Conservation (phyloP, 176 grass and related monocot species). For the Raddia guianensis region DNA sequence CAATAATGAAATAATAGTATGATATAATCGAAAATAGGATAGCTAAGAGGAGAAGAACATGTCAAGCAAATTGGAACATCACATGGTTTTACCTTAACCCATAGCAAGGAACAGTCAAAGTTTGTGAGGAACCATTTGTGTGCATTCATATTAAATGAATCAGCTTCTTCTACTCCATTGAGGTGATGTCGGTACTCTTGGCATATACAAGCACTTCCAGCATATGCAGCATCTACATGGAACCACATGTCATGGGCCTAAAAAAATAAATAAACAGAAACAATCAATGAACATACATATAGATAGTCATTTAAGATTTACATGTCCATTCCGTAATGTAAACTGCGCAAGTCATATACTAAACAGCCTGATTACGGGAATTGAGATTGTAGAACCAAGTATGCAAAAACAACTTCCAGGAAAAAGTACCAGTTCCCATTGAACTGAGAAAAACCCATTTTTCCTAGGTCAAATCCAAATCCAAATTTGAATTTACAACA, state of each 20-base stretch:
- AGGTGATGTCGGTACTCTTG: constrained; percentile 77
- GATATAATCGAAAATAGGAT: background rate
- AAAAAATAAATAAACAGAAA: constrained; percentile 1
- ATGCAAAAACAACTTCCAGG: constrained; percentile 9
- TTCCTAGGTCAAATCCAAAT: background rate
- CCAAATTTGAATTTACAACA: background rate
- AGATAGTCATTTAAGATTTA: background rate
- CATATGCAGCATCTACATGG: constrained; percentile 86
- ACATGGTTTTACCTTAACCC: constrained; percentile 64
- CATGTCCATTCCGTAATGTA: background rate
- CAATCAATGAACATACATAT: constrained; percentile 11
- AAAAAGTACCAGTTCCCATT: background rate
- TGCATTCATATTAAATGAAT: constrained; percentile 95
- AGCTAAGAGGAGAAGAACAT: constrained; percentile 5
- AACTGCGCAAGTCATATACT: constrained; percentile 7
- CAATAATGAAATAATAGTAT: background rate
- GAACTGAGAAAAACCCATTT: background rate
- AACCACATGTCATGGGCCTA: constrained; percentile 72
- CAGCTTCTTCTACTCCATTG: constrained; percentile 78
- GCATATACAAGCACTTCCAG: constrained; percentile 79
- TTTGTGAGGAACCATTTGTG: constrained; percentile 92
- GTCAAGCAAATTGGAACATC: constrained; percentile 21
- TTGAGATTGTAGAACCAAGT: background rate
- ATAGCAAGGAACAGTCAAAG: constrained; percentile 76
- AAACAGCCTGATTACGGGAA: constrained; percentile 23